A percentile compares a stretch with the other conserved stretches of the same genome.
Conservation (phyloP, 108 stramenopile genomes). For the Nitzschia sp. region DNA sequence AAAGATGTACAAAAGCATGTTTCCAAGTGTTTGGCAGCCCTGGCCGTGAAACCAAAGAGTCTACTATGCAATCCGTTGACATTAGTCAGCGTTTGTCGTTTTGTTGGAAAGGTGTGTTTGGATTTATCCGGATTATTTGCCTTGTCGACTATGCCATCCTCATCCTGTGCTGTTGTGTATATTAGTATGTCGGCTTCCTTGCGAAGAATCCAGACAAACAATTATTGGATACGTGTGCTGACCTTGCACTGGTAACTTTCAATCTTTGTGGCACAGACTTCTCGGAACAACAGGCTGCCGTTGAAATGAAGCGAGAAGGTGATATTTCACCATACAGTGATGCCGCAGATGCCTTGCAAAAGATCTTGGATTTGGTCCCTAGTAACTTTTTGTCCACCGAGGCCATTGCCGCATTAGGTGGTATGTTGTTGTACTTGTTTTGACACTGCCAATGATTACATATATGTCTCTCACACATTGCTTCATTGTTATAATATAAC, state of each 20-base stretch:
- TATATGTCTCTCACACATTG: not conserved
- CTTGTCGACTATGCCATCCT: no score
- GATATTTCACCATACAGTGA: conserved; percentile 44
- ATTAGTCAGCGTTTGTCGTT: conserved; percentile 43
- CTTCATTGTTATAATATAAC: not conserved
- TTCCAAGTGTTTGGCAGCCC: conserved; percentile 43
- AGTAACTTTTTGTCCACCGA: conserved; percentile 41
- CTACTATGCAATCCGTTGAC: conserved; percentile 52
- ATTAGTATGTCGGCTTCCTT: conserved; percentile 44
- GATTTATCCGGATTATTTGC: no score
- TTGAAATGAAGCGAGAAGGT: conserved; percentile 26
- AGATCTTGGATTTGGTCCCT: conserved; percentile 42
- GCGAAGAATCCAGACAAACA: conserved; percentile 20
- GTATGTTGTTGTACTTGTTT: conserved; percentile 32
- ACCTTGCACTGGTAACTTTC: conserved; percentile 53
- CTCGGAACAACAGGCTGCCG: conserved; percentile 15
- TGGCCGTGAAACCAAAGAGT: conserved; percentile 44
- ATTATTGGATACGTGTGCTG: conserved; percentile 48
- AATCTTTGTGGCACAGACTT: conserved; percentile 34
- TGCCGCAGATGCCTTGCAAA: conserved; percentile 47
- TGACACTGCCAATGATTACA: not conserved
- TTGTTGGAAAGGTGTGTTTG: conserved; percentile 50
- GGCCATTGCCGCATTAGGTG: conserved; percentile 53
- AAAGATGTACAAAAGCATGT: conserved; percentile 11
- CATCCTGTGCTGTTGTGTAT: conserved; percentile 8